Evolutionary conservation across 176 grass and related monocot species (phyloP).

Genomic region (Raddia guianensis): DNA sequence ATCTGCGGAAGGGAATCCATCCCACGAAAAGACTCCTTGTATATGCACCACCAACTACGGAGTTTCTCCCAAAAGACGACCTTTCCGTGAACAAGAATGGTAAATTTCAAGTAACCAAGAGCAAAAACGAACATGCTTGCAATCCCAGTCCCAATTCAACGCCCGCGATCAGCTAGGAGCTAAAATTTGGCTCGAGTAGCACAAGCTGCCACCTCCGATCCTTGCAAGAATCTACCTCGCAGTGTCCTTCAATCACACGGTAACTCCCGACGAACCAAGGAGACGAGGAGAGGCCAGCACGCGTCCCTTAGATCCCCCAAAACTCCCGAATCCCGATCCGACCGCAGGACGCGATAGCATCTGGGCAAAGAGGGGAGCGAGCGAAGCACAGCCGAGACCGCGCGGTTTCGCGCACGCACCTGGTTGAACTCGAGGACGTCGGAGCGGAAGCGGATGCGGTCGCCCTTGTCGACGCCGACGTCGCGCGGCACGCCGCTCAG

Average conservation of each 20-base stretch:
- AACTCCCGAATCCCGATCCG: background rate
- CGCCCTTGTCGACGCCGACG: constrained; percentile 93
- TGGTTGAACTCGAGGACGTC: constrained; percentile 97
- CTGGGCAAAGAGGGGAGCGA: background rate
- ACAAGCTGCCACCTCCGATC: constrained; percentile 5
- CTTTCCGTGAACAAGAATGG: background rate
- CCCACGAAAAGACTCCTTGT: background rate
- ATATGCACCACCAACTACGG: background rate
- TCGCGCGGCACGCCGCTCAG: constrained; percentile 63
- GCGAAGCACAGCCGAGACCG: background rate
- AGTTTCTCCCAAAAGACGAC: background rate
- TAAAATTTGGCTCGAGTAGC: background rate
- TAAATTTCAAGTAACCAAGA: background rate
- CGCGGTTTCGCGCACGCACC: constrained; percentile 28
- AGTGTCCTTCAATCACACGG: background rate
- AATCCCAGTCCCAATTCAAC: background rate
- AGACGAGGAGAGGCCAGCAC: background rate
- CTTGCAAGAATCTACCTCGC: background rate
- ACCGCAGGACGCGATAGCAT: background rate
- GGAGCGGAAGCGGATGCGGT: constrained; percentile 87
- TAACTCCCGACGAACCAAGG: background rate
- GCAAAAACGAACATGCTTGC: too few species aligned
- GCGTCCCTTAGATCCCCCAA: constrained; percentile 21
- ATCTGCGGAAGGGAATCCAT: background rate
- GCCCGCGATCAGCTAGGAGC: background rate